phyloP scores from a whole-genome alignment of 495 filamentous ascomycete genomes.

The Saxispiralis lemnorum region DNA sequence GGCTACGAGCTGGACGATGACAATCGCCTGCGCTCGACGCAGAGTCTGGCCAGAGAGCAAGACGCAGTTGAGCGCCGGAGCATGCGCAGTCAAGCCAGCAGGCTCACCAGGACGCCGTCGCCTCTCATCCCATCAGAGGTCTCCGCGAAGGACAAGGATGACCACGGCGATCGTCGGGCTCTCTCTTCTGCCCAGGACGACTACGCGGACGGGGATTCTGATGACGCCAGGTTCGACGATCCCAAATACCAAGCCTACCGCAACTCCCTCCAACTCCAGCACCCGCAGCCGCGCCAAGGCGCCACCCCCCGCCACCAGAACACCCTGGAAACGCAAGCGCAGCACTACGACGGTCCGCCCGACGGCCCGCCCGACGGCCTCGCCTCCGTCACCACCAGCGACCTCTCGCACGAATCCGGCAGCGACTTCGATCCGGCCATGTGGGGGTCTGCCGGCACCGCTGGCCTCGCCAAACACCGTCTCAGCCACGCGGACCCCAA shows the following conservation, averaged over 20 bases:
- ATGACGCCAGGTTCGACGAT: slow-evolving; percentile 49
- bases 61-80: slow-evolving; percentile 21
- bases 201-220: not conserved
- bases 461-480: slow-evolving; percentile 22
- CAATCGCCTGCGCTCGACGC: slow-evolving; percentile 54
- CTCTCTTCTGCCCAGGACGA: slow-evolving; percentile 10
- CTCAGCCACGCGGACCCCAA: slow-evolving; percentile 13
- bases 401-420: slow-evolving; percentile 25
- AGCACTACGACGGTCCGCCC: slow-evolving; percentile 25
- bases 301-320: slow-evolving; percentile 67
- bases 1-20: slow-evolving; percentile 47
- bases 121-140: slow-evolving; percentile 37
- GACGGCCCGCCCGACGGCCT: slow-evolving; percentile 40
- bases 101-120: slow-evolving; percentile 33
- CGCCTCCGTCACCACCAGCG: slow-evolving; percentile 10
- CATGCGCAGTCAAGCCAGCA: slow-evolving; percentile 16
- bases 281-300: slow-evolving; percentile 75
- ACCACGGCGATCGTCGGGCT: slow-evolving; percentile 1
- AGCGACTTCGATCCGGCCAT: slow-evolving; percentile 53
- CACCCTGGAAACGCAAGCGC: slow-evolving; percentile 59
- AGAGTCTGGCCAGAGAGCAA: slow-evolving; percentile 32
- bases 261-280: slow-evolving; percentile 71
- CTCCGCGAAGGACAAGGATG: not conserved
- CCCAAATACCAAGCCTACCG: slow-evolving; percentile 85
- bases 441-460: slow-evolving; percentile 37